Conservation (phyloP, 228 moss, liverwort and hornwort genomes). For the Sphagnum fallax region DNA sequence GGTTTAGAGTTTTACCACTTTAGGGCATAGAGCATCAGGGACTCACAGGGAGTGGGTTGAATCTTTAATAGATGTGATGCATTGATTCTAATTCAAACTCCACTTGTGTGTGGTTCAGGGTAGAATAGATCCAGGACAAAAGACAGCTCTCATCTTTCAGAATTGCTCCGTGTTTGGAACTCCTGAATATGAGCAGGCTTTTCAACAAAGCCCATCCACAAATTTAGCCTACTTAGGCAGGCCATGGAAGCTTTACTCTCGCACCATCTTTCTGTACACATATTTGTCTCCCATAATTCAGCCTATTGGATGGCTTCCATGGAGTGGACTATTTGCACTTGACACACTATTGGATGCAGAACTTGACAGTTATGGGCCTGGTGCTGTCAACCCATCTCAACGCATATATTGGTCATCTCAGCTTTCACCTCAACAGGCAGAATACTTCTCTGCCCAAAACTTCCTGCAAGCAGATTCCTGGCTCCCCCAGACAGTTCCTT, state of each 20-base stretch:
- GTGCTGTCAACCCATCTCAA: slow-evolving; percentile 19
- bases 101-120: slow-evolving; percentile 25
- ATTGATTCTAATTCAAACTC: too few species aligned
- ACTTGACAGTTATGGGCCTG: slow-evolving; percentile 41
- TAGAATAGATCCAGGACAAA: slow-evolving; percentile 65
- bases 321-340: slow-evolving; percentile 57
- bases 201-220: slow-evolving; percentile 14
- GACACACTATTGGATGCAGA: slow-evolving; percentile 64
- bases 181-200: slow-evolving; percentile 29
- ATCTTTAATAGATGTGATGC: too few species aligned
- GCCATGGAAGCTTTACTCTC: slow-evolving; percentile 76
- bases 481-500: slow-evolving; percentile 39
- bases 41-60: too few species aligned
- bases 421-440: slow-evolving; percentile 34
- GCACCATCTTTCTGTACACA: slow-evolving; percentile 49
- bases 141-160: slow-evolving; percentile 71
- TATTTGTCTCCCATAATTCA: slow-evolving; percentile 27
- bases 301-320: slow-evolving; percentile 53
- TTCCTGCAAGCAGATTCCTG: slow-evolving; percentile 51
- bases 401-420: slow-evolving; percentile 61
- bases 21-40: too few species aligned
- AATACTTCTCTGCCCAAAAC: slow-evolving; percentile 30
- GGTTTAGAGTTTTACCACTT: too few species aligned
- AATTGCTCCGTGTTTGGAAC: slow-evolving; percentile 65
- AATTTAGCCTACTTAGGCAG: slow-evolving; percentile 59